A percentile compares a stretch with the other conserved stretches of the same genome.
phyloP scores from a whole-genome alignment of 106 monocot species.

The Agapanthus africanus region DNA sequence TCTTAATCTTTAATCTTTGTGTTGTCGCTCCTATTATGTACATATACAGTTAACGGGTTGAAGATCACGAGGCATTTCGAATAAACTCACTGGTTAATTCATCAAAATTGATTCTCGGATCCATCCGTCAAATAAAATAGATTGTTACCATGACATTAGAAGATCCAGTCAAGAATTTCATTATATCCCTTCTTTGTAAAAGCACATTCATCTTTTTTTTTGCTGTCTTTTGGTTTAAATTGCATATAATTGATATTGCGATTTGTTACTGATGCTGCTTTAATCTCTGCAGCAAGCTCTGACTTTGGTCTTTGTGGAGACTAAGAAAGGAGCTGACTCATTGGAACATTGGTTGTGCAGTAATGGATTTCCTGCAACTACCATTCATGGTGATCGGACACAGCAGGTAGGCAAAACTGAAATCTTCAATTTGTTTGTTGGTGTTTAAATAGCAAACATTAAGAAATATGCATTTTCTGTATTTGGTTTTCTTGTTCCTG shows the following conservation, averaged over 20 bases:
- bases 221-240: background rate
- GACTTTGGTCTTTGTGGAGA: constrained; percentile 59
- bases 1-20: no score
- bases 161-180: no score
- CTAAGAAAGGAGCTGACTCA: constrained; percentile 59
- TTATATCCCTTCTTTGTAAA: no score
- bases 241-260: background rate
- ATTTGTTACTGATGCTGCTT: background rate
- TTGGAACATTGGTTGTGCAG: constrained; percentile 52
- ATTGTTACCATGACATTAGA: no score
- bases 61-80: no score
- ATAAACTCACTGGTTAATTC: no score
- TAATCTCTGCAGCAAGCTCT: constrained; percentile 37
- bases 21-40: background rate
- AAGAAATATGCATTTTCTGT: no score
- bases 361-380: constrained; percentile 59
- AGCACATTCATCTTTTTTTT: no score
- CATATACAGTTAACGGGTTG: background rate
- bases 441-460: no score
- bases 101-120: no score
- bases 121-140: no score
- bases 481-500: no score
- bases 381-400: constrained; percentile 58
- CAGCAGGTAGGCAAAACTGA: constrained; percentile 34
- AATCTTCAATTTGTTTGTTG: background rate